These are phyloP conservation scores for Aureobasidium zeae DNA, from an alignment of 2,329 filamentous ascomycete species.

Conservation along the genomic window DNA sequence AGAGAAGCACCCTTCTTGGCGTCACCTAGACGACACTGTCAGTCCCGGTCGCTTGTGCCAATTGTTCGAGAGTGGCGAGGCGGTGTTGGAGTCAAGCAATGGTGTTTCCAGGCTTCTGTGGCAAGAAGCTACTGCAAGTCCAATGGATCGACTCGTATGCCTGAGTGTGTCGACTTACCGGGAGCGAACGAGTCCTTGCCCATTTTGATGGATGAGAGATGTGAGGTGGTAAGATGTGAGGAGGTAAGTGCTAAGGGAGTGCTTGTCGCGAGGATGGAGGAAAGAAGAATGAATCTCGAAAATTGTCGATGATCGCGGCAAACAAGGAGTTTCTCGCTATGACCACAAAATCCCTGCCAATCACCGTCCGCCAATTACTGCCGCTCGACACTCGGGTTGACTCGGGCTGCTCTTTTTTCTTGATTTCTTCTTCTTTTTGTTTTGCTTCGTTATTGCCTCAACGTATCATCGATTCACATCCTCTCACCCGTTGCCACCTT, in stretches of 20 bases:
- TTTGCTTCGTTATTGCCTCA: background rate
- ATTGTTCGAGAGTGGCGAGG: too few relatives aligned
- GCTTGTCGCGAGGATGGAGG: constrained; percentile 8
- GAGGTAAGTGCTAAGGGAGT: constrained; percentile 16
- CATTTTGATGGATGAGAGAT: constrained; percentile 25
- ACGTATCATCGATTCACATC: constrained; percentile 13
- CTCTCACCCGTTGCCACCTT: too few relatives aligned
- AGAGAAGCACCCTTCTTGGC: constrained; percentile 93
- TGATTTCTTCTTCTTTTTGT: too few relatives aligned
- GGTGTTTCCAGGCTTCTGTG: too few relatives aligned
- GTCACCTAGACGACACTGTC: constrained; percentile 56
- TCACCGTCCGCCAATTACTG: constrained; percentile 3
- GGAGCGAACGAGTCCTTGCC: constrained; percentile 31
- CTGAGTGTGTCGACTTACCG: constrained; percentile 23
- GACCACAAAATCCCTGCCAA: background rate
- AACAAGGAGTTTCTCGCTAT: constrained; percentile 9
- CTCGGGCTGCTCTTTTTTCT: background rate
- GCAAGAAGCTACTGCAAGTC: too few relatives aligned
- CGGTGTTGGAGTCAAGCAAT: too few relatives aligned
- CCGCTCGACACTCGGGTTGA: constrained; percentile 6
- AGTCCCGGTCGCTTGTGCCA: background rate
- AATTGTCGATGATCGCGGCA: constrained; percentile 16
- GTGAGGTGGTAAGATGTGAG: constrained; percentile 9
- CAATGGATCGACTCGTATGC: too few relatives aligned
- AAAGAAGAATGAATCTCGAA: too few relatives aligned